phyloP scores from a whole-genome alignment of 441 rosid genomes.

The Cnidoscolus chayamansa region DNA sequence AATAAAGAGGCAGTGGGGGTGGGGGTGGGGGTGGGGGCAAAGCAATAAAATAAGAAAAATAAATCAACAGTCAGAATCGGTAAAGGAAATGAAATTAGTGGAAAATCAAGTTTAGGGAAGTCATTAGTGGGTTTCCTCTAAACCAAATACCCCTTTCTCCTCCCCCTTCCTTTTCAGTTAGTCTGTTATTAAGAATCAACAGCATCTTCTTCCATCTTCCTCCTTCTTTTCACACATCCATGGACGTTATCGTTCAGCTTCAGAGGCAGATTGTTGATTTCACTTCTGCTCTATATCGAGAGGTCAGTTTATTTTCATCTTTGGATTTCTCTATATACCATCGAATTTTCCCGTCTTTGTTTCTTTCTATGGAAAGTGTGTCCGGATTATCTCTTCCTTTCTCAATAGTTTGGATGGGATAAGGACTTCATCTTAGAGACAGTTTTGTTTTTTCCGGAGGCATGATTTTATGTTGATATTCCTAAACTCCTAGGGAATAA shows the following conservation, averaged over 20 bases:
- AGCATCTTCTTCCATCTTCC: too few relatives aligned
- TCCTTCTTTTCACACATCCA: constrained; percentile 4
- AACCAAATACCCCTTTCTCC: not conserved
- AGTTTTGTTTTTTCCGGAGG: not conserved
- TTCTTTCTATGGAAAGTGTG: not conserved
- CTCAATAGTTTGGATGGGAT: not conserved
- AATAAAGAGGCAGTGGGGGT: too few relatives aligned
- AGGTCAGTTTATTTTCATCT: constrained; percentile 35
- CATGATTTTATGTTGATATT: not conserved
- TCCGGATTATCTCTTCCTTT: not conserved
- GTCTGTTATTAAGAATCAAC: not conserved
- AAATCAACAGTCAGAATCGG: too few relatives aligned
- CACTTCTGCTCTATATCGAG: constrained; percentile 51
- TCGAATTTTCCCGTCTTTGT: constrained; percentile 8
- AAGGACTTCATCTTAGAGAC: not conserved
- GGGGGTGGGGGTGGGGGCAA: too few relatives aligned
- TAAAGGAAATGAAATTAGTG: not conserved
- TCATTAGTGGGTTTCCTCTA: constrained; percentile 5
- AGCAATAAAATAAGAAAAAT: too few relatives aligned
- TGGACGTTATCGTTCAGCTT: constrained; percentile 55
- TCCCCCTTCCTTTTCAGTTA: not conserved
- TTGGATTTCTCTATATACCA: not conserved
- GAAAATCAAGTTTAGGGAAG: constrained; percentile 11
- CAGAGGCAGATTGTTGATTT: constrained; percentile 51
- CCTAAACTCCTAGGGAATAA: not conserved